Evolutionary conservation across 202 grass and related monocot species (phyloP), one percentile per base, ranked within the genome.

Genomic region (Panicum hallii): DNA sequence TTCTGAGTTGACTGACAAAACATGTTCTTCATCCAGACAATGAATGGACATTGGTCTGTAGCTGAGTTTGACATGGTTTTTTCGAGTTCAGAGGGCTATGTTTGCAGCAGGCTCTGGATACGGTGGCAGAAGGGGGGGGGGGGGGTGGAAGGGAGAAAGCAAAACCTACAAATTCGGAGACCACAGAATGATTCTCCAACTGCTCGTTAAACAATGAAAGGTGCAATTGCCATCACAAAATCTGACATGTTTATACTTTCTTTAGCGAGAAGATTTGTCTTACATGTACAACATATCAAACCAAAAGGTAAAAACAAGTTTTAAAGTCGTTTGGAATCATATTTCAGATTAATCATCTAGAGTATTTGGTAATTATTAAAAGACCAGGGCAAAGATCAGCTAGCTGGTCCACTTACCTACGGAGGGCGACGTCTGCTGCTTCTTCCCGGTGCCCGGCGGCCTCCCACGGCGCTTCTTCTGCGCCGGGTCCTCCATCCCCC

Each of bases 361-460:
- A 47, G 46, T 12, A 48, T 4, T 48, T 3, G 47, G 12, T 12
- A 14, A 4, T 38, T 2, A 34, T 3, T 38, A 38, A 38, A 38
- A 38, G 36, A 38, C 4, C 36, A 38, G 36, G 32, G 32, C 32
- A 2, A 46, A 20, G 20, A 74, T 11, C 8, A 34, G 28, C 14
- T 6, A 26, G 26, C 26, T 26, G 13, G 22, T 1, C 7, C 28
- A 19, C 66, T 86, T 84, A 92, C 90, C 90, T 76, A 69, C 47
- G 12, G 88, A 67, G 23, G 92, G 82, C 62, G 91, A 88, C 38
- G 79, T 85, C 41, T 87, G 88, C 57, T 95, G 90, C 74, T 93
- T 97, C 81, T 86, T 94, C 32, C 94, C 92, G 3, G 90, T 93
- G 41, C 94, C 94, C 0, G 94, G 94, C 15, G 92, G 94, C 5